Base-by-base conservation (phyloP, 139 green algal species). In the Volvox reticuliferus region DNA sequence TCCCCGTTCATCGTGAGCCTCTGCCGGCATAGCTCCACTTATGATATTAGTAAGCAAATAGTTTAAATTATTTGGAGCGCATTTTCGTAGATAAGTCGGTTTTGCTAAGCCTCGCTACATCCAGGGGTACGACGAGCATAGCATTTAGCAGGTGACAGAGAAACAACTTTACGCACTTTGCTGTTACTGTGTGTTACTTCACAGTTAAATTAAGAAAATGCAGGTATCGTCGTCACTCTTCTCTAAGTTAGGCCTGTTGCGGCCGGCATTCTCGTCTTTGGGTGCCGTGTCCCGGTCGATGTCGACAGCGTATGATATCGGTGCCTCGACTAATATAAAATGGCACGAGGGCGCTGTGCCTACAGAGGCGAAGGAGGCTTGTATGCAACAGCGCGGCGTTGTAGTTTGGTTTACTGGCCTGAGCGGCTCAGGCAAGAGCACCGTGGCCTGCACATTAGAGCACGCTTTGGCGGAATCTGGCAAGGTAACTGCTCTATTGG, bases 371-470 rank as follows among this genome's bases (percentile, higher is more conserved):
- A 98, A 99, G 94, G 95, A 99, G 93, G 79, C 91, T 32, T 62
- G 97, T 2, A 89, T 99, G 86, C 92, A 95, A 30, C 98, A 99
- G 93, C 95, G 94, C 26, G 98, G 97, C 0, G 97, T 94, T 80
- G 95, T 99, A 6, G 83, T 99, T 1, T 99, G 98, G 97, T 98
- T 99, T 93, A 98, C 96, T 3, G 97, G 97, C 26, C 95, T 99
- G 9, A 96, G 91, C 88, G 97, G 98, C 44, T 96, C 91, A 24
- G 96, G 96, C 85, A 98, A 96, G 97, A 99, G 93, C 96, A 99
- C 93, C 80, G 96, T 93, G 32, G 98, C 91, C 18, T 96, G 89
- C 92, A 96, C 92, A 16, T 78, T 96, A 32, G 95, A 97, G 92
- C 94, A 97, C 78, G 94, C 93, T 0, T 79, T 98, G 24, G 93